Evolutionary conservation across 2,329 filamentous ascomycete species (phyloP).

Genomic region (Neobulgaria alba): DNA sequence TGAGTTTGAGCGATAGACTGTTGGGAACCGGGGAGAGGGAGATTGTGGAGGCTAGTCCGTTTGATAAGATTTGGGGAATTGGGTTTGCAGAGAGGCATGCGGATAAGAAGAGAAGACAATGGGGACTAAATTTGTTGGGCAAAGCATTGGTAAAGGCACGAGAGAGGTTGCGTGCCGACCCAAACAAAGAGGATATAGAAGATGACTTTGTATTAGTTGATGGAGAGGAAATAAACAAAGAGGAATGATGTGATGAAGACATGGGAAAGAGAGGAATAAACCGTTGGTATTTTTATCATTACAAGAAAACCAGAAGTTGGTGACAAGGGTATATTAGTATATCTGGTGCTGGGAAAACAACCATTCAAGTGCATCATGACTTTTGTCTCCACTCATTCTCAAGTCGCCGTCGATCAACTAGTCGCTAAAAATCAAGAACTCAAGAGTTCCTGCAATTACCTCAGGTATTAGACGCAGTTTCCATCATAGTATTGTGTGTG

Average conservation of each 20-base stretch:
- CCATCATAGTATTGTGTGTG: constrained; percentile 7
- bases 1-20: constrained; percentile 38
- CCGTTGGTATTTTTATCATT: too few species aligned
- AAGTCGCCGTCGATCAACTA: constrained; percentile 6
- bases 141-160: constrained; percentile 53
- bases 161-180: constrained; percentile 38
- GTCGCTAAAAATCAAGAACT: background rate
- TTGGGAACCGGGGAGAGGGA: constrained; percentile 50
- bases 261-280: too few species aligned
- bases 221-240: too few species aligned
- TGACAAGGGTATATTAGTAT: too few species aligned
- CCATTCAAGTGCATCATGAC: too few species aligned
- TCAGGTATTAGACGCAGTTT: constrained; percentile 9
- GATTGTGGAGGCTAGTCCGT: constrained; percentile 53
- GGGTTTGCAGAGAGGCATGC: constrained; percentile 42
- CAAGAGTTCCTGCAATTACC: too few species aligned
- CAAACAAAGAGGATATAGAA: constrained; percentile 1
- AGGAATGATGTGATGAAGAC: too few species aligned
- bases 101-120: constrained; percentile 36
- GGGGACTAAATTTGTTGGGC: constrained; percentile 59
- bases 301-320: too few species aligned
- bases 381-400: constrained; percentile 9
- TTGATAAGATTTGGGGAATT: constrained; percentile 58
- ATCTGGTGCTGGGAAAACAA: too few species aligned
- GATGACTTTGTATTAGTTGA: background rate